These are phyloP conservation scores for Chaetoceros muelleri DNA, from an alignment of 108 stramenopile species.

Conservation along the genomic window DNA sequence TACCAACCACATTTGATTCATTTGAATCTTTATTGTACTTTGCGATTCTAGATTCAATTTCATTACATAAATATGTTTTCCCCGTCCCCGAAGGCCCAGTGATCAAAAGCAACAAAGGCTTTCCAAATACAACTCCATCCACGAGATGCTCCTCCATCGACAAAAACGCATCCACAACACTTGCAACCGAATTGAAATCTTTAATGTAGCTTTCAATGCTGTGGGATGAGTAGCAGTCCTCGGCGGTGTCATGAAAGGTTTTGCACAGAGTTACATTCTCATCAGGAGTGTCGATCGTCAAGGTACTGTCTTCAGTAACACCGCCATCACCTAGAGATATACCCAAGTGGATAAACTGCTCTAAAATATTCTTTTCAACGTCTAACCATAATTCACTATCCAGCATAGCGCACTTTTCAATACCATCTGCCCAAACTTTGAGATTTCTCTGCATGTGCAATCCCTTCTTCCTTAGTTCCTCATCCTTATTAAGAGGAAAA, in stretches of 20 bases:
- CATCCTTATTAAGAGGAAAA: neutral
- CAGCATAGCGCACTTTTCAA: neutral
- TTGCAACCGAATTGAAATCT: neutral
- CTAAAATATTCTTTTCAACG: neutral
- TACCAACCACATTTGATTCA: neutral
- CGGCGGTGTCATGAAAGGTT: neutral
- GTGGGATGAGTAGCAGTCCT: too few species aligned
- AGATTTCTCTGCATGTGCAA: neutral
- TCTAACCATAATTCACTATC: neutral
- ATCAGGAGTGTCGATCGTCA: neutral
- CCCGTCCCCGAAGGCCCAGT: conserved; percentile 62
- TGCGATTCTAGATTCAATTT: conserved; percentile 19
- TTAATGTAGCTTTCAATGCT: too few species aligned
- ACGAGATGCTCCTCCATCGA: neutral
- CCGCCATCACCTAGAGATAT: neutral
- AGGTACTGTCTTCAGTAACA: neutral
- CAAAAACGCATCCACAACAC: neutral
- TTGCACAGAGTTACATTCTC: neutral
- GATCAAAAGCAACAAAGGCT: too few species aligned
- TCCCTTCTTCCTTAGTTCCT: neutral
- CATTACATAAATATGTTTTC: conserved; percentile 56
- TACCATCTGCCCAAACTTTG: neutral
- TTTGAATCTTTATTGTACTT: neutral
- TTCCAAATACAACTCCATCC: neutral
- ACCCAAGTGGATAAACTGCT: neutral